Percentiles rank a stretch among this genome's conserved stretches.
Evolutionary conservation across 257 asterid species (phyloP).

Genomic region (Nicotiana otophora): DNA sequence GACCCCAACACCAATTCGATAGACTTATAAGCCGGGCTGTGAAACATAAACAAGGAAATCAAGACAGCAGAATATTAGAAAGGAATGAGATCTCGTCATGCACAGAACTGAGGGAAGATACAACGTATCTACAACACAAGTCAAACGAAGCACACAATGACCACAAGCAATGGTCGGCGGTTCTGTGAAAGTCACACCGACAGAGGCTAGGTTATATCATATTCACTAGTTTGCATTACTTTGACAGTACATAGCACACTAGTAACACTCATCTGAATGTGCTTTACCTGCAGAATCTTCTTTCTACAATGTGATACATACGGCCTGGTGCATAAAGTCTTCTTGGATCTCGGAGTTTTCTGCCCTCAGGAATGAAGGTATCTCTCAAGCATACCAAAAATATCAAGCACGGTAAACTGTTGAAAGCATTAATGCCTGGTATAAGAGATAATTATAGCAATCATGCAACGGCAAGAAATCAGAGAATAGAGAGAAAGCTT

Average conservation of each 20-base stretch:
- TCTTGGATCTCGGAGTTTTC: slow-evolving; percentile 90
- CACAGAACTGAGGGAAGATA: neutral
- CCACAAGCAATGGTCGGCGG: neutral
- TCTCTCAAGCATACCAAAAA: slow-evolving; percentile 94
- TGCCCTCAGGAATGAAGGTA: slow-evolving; percentile 82
- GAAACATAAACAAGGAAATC: neutral
- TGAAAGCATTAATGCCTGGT: slow-evolving; percentile 51
- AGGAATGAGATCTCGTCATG: neutral
- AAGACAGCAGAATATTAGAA: neutral
- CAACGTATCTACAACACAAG: neutral
- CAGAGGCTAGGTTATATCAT: neutral
- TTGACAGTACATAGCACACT: neutral
- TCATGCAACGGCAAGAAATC: slow-evolving; percentile 23
- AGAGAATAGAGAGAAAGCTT: slow-evolving; percentile 10
- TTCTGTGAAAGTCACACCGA: neutral
- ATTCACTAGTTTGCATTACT: neutral
- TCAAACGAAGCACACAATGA: neutral
- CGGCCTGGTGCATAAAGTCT: slow-evolving; percentile 98
- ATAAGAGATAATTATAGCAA: slow-evolving; percentile 31
- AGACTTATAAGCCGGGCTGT: neutral
- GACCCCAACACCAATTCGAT: neutral
- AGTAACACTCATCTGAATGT: neutral
- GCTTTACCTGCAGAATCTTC: slow-evolving; percentile 87
- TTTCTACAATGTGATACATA: slow-evolving; percentile 80
- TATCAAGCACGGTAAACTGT: slow-evolving; percentile 92